A percentile compares a stretch with the other conserved stretches of the same genome.
phyloP scores from a whole-genome alignment of 257 asterid species.

The Coffea canephora region DNA sequence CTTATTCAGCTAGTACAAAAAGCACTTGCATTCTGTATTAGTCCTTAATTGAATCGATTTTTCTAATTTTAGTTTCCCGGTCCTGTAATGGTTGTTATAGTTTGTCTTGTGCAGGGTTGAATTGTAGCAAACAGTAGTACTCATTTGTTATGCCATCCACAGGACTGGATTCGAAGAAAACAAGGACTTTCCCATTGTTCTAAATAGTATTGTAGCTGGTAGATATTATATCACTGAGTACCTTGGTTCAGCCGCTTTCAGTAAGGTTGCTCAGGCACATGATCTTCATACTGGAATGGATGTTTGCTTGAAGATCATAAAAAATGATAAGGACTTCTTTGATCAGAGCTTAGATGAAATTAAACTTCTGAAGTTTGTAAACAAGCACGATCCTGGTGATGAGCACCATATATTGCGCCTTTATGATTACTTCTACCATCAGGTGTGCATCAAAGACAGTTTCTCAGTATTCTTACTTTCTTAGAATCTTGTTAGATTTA shows the following conservation, averaged over 20 bases:
- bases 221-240: slow-evolving; percentile 67
- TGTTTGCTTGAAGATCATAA: slow-evolving; percentile 87
- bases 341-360: slow-evolving; percentile 94
- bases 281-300: slow-evolving; percentile 74
- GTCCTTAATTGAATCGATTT: neutral
- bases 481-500: neutral
- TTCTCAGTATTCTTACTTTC: neutral
- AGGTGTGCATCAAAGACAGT: slow-evolving; percentile 43
- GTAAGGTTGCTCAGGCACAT: slow-evolving; percentile 82
- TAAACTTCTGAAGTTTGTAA: slow-evolving; percentile 82
- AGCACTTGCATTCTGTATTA: neutral
- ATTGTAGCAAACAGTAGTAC: slow-evolving; percentile 50
- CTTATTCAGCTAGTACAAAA: neutral
- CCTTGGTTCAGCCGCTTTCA: slow-evolving; percentile 91
- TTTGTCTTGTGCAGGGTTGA: slow-evolving; percentile 32
- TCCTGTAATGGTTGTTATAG: slow-evolving; percentile 26
- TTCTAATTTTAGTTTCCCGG: neutral
- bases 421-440: slow-evolving; percentile 84
- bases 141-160: slow-evolving; percentile 51
- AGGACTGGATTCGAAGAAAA: slow-evolving; percentile 95
- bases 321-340: slow-evolving; percentile 84
- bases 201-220: slow-evolving; percentile 66
- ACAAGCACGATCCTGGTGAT: slow-evolving; percentile 82
- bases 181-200: slow-evolving; percentile 74
- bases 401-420: slow-evolving; percentile 77